Percentiles rank a stretch among this genome's conserved stretches.
Evolutionary conservation across 495 filamentous ascomycete species (phyloP).

Genomic region (Usnea hakonensis): DNA sequence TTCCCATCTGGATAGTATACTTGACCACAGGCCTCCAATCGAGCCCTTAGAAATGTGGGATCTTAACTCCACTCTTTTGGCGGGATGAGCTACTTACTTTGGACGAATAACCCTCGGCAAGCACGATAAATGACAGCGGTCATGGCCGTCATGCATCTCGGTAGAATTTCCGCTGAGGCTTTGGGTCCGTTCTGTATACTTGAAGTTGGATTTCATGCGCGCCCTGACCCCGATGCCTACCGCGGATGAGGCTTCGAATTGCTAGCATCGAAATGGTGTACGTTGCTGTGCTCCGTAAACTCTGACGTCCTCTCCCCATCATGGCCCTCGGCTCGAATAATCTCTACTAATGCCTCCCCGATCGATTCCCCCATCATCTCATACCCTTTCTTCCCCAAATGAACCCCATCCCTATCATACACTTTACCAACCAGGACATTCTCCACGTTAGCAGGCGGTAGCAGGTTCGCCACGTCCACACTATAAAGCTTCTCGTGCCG

Average conservation of each 20-base stretch:
- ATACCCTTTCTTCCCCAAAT: slow-evolving; percentile 53
- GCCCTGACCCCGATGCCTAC: too few relatives aligned
- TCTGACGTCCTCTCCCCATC: not conserved
- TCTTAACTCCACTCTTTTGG: too few relatives aligned
- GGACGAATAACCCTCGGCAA: too few relatives aligned
- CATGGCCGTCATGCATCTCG: too few relatives aligned
- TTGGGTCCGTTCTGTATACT: too few relatives aligned
- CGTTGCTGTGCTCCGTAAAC: not conserved
- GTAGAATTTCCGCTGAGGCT: too few relatives aligned
- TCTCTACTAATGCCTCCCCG: slow-evolving; percentile 36
- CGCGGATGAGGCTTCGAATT: not conserved
- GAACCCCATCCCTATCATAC: slow-evolving; percentile 56
- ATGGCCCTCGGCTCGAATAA: not conserved
- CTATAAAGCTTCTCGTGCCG: slow-evolving; percentile 40
- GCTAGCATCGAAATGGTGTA: not conserved
- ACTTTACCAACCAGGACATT: slow-evolving; percentile 26
- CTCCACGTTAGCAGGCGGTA: slow-evolving; percentile 46
- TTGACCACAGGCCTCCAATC: too few relatives aligned
- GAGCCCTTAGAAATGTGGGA: too few relatives aligned
- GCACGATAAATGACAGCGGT: too few relatives aligned
- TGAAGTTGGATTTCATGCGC: too few relatives aligned
- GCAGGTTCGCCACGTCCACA: slow-evolving; percentile 43
- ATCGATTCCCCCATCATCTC: slow-evolving; percentile 49
- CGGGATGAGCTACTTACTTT: too few relatives aligned
- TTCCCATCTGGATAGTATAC: too few relatives aligned